Base-by-base conservation (phyloP, 164 flowering plant genomes). In the Sextonia rubra region DNA sequence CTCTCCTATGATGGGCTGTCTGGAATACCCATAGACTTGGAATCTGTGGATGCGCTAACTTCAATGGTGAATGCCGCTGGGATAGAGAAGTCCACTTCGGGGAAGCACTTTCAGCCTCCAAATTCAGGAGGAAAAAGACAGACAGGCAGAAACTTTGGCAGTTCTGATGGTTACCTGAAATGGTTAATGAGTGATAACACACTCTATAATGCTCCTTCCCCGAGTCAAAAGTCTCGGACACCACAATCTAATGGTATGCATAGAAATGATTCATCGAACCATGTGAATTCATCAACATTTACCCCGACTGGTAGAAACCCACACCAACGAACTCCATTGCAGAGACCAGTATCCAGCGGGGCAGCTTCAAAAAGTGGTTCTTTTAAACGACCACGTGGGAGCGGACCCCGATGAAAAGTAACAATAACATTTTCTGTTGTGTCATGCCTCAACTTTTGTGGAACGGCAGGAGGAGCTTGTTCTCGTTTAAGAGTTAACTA, bases 1-100 rank as follows among this genome's bases (percentile, higher is more conserved):
- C 82, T 95, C 55, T 87, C 95, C 3, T 83, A 77, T 74, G 93
- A 91, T 79, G 98, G 93, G 23, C 71, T 87, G 62, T 76, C 86
- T 17, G 91, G 91, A 64, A 81, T 86, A 56, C 73, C 82, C 24
- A 48, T 58, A 26, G 71, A 78, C 17, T n/a, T 66, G 22, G 84
- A 71, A 69, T 60, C 88, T 26, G 80, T 78, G 49, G 88, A 84
- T 56, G 66, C 82, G 18, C 68, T 78, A n/a, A 81, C 86, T 44
- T 73, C 86, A 18, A 84, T 71, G 84, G 82, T 77, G 17, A 76
- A 73, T 76, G 80, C 79, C 61, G 76, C 85, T 60, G 83, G 74
- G 47, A 78, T 81, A 9, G 76, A 77, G 30, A 78, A 68, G 56
- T 25, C 80, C 23, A 26, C 67, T 12, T 17, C 75, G 22, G 82